Evolutionary conservation across 768 basidiomycete species (phyloP), one percentile per base, ranked within the genome.

Genomic region (Jaapia argillacea): DNA sequence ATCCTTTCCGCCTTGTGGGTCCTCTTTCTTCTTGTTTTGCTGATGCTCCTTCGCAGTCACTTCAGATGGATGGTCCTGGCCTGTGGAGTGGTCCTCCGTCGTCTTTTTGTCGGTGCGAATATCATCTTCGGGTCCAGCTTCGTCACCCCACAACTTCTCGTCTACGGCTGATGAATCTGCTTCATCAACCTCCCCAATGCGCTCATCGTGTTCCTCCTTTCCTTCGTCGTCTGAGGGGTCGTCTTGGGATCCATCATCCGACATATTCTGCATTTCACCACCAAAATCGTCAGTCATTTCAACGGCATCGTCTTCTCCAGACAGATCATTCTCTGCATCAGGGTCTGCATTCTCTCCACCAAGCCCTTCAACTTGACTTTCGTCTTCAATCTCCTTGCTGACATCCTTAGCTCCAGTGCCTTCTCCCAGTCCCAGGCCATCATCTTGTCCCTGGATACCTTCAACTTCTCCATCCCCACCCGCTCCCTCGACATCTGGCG

Each of bases 81-180:
- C 42, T 68, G 65, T 27, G 79, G 77, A n/a, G 51, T 69, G 74
- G 48, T 86, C 79, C 48, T 85, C 64, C 44, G 78, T 65, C 20
- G 72, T 65, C 56, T 79, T 76, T 37, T 77, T 73, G 36, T 79
- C 70, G 10, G 37, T 10, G 22, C 61, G 61, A n/a, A 69, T 59
- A 18, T 71, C 63, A 12, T 77, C 70, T 22, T 74, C 68, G 3
- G 76, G 70, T 10, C 75, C 75, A n/a, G n/a, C n/a, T 40, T 94
- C 84, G 49, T 93, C 87, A 16, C 86, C 91, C 94, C 96, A 98
- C 51, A 99, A 68, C 66, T 98, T 97, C 65, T 99, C 94, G 56
- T 98, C 94, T 13, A 96, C 75, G 0, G 82, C 81, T 21, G 77
- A 71, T 6, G 88, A 84, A 63, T 97, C 94, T 14, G 74, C 67